Conservation (phyloP, 2,329 filamentous ascomycete genomes). For the Fusarium virguliforme region DNA sequence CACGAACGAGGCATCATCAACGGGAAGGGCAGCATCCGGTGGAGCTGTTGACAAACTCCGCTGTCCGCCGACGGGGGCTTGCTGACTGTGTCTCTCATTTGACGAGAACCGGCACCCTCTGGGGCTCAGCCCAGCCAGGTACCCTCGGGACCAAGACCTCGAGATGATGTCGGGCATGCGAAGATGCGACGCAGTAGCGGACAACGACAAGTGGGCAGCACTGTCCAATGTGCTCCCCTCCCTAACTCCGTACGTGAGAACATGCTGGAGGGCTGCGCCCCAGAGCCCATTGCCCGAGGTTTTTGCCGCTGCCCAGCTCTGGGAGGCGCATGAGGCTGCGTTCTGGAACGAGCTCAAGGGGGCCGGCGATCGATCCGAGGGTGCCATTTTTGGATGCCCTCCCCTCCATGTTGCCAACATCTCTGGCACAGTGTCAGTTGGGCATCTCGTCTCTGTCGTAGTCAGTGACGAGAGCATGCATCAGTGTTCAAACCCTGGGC, state of each 20-base stretch:
- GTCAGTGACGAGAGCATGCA: background rate
- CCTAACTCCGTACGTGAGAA: background rate
- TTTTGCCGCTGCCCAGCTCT: slow-evolving; percentile 9
- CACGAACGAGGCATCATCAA: slow-evolving; percentile 21
- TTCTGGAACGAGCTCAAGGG: slow-evolving; percentile 31
- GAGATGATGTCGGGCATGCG: slow-evolving; percentile 19
- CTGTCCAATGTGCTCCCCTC: too few species aligned
- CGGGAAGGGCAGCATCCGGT: slow-evolving; percentile 21
- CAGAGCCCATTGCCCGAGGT: background rate
- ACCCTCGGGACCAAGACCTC: background rate
- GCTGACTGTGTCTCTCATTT: slow-evolving; percentile 26
- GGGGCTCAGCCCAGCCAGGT: slow-evolving; percentile 5
- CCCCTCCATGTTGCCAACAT: slow-evolving; percentile 7
- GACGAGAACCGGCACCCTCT: slow-evolving; percentile 20
- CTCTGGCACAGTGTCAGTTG: background rate
- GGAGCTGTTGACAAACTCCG: slow-evolving; percentile 29
- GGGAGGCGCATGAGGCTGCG: slow-evolving; percentile 26
- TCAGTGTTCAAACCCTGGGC: background rate
- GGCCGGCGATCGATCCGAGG: slow-evolving; percentile 7
- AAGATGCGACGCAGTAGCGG: slow-evolving; percentile 7
- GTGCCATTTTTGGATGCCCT: slow-evolving; percentile 20
- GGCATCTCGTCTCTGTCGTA: background rate
- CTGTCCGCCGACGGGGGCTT: slow-evolving; percentile 19
- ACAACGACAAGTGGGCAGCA: background rate
- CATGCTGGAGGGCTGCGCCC: slow-evolving; percentile 16